Base-by-base conservation (phyloP, 1,284 basidiomycete genomes). In the Naganishia albida region DNA sequence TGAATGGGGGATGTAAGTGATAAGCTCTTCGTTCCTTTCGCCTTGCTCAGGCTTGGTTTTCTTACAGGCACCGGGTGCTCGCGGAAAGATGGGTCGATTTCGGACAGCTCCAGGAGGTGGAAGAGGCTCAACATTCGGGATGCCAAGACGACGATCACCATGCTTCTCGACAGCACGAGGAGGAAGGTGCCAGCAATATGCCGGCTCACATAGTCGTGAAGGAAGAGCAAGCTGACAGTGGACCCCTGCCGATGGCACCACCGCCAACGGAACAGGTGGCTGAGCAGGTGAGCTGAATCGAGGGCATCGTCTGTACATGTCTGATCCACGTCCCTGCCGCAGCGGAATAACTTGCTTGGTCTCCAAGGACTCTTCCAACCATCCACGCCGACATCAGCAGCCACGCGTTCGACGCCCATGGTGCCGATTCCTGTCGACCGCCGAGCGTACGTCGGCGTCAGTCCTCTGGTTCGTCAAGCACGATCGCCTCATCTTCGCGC, bases 31-130 rank as follows among this genome's bases (percentile, higher is more conserved):
- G 25, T 25, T 25, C 8, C 3, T 13, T 43, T 34, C 18, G 6
- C 38, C 52, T 54, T 40, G n/a, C 52, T 23, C 20, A 39, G 10
- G 15, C 10, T 16, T 16, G 7, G n/a, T 20, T 48, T 39, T 6
- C 6, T 15, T 39, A 34, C 28, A 63, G 50, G 56, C 56, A 60
- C 46, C 46, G 18, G 2, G 62, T 63, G 16, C 28, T 63, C 4
- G 62, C 53, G 26, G 50, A 63, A 23, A 63, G 39, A 40, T 63
- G 62, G 62, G 50, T 63, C 1, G 52, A 49, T 6, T 26, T 4
- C 4, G 39, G 20, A 6, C 49, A 63, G 39, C 13, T 40, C 6
- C 8, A 30, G 3, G 43, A 53, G 16, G 16, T 63, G 39, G 30
- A 44, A 15, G 23, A 49, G 39, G n/a, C 15, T 7, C 52, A 34